Percentiles rank a stretch among this genome's conserved stretches.
Conservation (phyloP, 768 basidiomycete species). For the Ramaria rubella region DNA sequence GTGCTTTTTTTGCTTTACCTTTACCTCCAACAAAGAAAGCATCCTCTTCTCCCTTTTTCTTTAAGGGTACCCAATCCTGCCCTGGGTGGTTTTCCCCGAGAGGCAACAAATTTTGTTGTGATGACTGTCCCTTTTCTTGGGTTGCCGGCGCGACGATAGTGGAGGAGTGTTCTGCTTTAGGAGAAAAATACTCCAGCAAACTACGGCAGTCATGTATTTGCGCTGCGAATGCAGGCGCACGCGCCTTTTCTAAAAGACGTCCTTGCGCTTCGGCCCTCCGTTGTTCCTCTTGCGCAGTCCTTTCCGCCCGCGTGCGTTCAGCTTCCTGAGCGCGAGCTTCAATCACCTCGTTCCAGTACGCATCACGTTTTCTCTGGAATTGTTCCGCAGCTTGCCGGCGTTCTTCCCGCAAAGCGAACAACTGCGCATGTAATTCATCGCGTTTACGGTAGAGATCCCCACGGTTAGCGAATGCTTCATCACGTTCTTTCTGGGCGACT, state of each 20-base stretch:
- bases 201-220: constrained; percentile 4
- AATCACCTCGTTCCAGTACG: not conserved
- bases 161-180: not conserved
- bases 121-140: not conserved
- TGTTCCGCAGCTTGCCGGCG: not conserved
- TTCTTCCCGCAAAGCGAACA: not conserved
- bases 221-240: not conserved
- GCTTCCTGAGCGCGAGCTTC: constrained; percentile 2
- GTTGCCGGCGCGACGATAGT: not conserved
- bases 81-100: constrained; percentile 3
- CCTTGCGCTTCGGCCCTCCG: not conserved
- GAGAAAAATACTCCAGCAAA: constrained; percentile 6
- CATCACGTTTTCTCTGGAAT: not conserved
- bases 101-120: not conserved
- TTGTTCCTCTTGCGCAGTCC: not conserved
- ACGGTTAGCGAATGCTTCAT: not conserved
- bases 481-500: not conserved
- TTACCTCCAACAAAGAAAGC: constrained; percentile 2
- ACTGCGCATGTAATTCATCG: not conserved
- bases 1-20: constrained; percentile 2
- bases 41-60: not conserved
- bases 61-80: constrained; percentile 4
- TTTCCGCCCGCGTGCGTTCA: constrained; percentile 1
- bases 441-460: not conserved
- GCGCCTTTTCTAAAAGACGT: constrained; percentile 5